Conservation (phyloP, 148 eudicot species). For the Rhododendron ovatum region DNA sequence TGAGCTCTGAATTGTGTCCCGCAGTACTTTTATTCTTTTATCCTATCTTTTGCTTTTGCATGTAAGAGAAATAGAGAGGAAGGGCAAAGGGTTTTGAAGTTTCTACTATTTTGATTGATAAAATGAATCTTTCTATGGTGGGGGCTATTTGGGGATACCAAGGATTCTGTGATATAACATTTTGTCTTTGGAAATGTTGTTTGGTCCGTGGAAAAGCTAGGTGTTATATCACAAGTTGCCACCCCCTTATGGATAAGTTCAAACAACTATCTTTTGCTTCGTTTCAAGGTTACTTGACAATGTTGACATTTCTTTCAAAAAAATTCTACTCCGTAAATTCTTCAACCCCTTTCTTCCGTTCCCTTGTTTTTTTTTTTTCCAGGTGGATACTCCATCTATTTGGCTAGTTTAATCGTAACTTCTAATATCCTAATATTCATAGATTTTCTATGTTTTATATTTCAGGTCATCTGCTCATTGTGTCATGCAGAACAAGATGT, state of each 20-base stretch:
- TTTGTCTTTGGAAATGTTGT: neutral
- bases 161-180: neutral
- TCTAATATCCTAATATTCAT: neutral
- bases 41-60: neutral
- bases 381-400: neutral
- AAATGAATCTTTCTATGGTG: too few relatives aligned
- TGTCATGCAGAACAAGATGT: constrained; percentile 86
- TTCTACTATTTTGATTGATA: neutral
- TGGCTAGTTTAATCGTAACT: neutral
- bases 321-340: neutral
- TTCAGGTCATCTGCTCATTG: constrained; percentile 71
- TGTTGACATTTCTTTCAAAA: neutral
- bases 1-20: neutral
- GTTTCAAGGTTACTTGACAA: neutral
- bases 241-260: neutral
- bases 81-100: neutral
- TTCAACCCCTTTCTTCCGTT: neutral
- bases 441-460: neutral
- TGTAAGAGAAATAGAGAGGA: neutral
- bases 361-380: neutral
- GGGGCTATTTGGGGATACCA: neutral
- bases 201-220: neutral
- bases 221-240: neutral
- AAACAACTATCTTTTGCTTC: neutral
- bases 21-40: neutral